phyloP scores from a whole-genome alignment of 345 rosid species.

The Gossypium stocksii region DNA sequence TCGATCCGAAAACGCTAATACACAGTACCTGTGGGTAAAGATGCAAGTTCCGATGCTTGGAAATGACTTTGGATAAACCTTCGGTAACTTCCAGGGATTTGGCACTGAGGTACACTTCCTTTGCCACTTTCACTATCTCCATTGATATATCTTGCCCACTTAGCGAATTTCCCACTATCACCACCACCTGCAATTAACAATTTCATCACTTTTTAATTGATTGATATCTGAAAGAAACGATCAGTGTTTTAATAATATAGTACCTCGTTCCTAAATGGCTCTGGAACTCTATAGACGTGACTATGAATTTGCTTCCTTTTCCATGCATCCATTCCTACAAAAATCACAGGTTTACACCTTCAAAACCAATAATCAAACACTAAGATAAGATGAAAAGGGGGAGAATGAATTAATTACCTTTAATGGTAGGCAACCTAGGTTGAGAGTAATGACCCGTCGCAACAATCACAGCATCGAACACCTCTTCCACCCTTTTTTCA shows the following conservation, averaged over 20 bases:
- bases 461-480: conserved; percentile 86
- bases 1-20: background rate
- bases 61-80: conserved; percentile 5
- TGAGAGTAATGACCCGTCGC: conserved; percentile 90
- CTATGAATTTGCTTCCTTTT: conserved; percentile 83
- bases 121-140: conserved; percentile 78
- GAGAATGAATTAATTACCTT: conserved; percentile 37
- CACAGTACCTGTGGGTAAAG: background rate
- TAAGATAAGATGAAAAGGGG: no score
- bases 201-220: background rate
- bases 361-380: background rate
- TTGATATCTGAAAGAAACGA: no score
- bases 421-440: conserved; percentile 71
- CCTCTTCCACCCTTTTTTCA: conserved; percentile 53
- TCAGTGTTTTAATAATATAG: background rate
- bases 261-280: conserved; percentile 75
- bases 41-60: background rate
- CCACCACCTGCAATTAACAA: conserved; percentile 47
- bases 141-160: conserved; percentile 93
- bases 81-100: background rate
- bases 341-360: background rate
- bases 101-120: conserved; percentile 4
- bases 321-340: conserved; percentile 79
- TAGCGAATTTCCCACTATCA: conserved; percentile 71
- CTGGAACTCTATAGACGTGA: conserved; percentile 71